Evolutionary conservation across 441 rosid genomes (phyloP).

Genomic region (Syzygium malaccense): DNA sequence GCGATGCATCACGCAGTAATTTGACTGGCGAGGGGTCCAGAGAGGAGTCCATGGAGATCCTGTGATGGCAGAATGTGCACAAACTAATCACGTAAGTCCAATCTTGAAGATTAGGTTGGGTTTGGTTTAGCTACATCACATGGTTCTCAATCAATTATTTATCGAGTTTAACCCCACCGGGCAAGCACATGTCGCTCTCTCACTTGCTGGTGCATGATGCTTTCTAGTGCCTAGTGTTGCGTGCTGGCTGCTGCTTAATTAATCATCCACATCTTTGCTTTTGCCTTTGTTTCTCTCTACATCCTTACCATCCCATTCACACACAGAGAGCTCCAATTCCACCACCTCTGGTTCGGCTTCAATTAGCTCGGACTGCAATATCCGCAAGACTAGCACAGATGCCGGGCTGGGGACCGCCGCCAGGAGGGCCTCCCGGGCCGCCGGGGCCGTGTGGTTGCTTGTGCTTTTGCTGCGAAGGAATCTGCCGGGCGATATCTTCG

Average conservation of each 20-base stretch:
- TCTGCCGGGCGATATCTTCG: neutral
- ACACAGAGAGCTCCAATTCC: neutral
- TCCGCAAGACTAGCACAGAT: neutral
- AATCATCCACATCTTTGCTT: neutral
- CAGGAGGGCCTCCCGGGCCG: conserved; percentile 1
- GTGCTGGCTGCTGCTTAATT: neutral
- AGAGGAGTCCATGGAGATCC: neutral
- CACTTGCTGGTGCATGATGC: neutral
- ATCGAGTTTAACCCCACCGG: neutral
- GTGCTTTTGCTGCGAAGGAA: neutral
- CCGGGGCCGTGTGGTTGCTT: conserved; percentile 1
- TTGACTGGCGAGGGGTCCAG: neutral
- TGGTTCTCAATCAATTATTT: neutral
- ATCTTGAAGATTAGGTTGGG: neutral
- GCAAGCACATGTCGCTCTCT: neutral
- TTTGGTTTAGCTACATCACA: neutral
- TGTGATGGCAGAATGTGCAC: neutral
- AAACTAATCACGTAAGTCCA: neutral
- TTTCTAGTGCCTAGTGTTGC: neutral
- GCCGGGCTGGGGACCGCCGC: conserved; percentile 4
- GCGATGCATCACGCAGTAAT: neutral
- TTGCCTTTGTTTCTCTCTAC: neutral
- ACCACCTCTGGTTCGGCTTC: neutral
- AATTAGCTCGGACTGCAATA: neutral
- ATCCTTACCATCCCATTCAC: neutral